These are phyloP conservation scores for Rhododendron henanense DNA, from an alignment of 148 eudicot genomes.

Conservation along the genomic window DNA sequence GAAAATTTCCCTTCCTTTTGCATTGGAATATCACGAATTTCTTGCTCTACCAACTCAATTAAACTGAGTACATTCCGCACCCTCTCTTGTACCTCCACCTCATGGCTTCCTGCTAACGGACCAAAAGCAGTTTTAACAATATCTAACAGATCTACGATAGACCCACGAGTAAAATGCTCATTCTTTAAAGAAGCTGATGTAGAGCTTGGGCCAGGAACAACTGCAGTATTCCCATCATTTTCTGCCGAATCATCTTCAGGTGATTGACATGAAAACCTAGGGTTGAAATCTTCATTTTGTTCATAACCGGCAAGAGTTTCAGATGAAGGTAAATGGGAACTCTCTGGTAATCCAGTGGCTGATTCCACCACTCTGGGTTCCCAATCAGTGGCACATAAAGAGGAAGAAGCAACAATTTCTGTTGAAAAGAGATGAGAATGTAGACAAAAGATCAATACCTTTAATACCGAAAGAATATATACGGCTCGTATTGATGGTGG, in stretches of 20 bases:
- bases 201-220: slow-evolving; percentile 8
- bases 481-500: slow-evolving; percentile 68
- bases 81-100: slow-evolving; percentile 83
- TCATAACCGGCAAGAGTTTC: slow-evolving; percentile 17
- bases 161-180: slow-evolving; percentile 25
- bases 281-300: slow-evolving; percentile 20
- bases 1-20: slow-evolving; percentile 24
- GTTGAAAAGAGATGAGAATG: slow-evolving; percentile 49
- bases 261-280: slow-evolving; percentile 13
- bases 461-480: slow-evolving; percentile 74
- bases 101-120: slow-evolving; percentile 55
- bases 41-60: slow-evolving; percentile 47
- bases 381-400: slow-evolving; percentile 17
- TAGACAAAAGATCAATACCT: slow-evolving; percentile 64
- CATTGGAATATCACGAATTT: slow-evolving; percentile 25
- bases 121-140: slow-evolving; percentile 46
- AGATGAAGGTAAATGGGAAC: slow-evolving; percentile 9
- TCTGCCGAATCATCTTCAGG: slow-evolving; percentile 13
- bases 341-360: slow-evolving; percentile 13
- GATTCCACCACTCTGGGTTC: slow-evolving; percentile 23
- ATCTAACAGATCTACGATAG: slow-evolving; percentile 39
- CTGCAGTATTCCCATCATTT: slow-evolving; percentile 18
- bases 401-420: slow-evolving; percentile 30
- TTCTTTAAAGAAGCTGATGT: slow-evolving; percentile 16
- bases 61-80: slow-evolving; percentile 71